Percentiles rank a stretch among this genome's conserved stretches.
phyloP scores from a whole-genome alignment of 2,329 filamentous ascomycete species.

The Cladophialophora yegresii region DNA sequence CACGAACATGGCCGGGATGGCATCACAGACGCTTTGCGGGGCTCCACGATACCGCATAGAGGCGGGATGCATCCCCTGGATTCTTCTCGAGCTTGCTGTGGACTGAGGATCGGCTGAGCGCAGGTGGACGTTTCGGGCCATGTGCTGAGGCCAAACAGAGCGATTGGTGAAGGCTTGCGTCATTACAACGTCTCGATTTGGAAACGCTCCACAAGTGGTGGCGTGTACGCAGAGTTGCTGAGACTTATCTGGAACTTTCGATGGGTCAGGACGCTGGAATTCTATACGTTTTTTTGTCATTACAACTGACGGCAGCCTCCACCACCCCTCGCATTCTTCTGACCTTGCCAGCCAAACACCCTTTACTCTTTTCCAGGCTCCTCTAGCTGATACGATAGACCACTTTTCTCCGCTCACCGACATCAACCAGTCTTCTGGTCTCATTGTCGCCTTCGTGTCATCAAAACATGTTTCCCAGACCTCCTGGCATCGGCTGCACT shows the following conservation, averaged over 20 bases:
- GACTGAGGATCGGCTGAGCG: neutral
- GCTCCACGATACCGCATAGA: neutral
- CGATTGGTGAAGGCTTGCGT: slow-evolving; percentile 3
- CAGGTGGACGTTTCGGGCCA: neutral
- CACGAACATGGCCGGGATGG: slow-evolving; percentile 9
- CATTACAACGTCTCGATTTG: neutral
- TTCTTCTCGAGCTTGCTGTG: neutral
- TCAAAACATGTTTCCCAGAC: slow-evolving; percentile 4
- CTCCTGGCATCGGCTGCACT: slow-evolving; percentile 22
- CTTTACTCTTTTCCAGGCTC: neutral
- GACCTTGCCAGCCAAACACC: neutral
- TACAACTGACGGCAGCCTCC: neutral
- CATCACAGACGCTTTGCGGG: neutral
- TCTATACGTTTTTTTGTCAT: neutral
- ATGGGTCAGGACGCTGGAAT: neutral
- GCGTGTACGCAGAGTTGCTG: neutral
- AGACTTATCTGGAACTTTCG: neutral
- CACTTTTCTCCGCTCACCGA: slow-evolving; percentile 16
- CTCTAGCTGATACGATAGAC: slow-evolving; percentile 5
- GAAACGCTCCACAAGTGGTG: neutral
- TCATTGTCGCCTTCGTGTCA: neutral
- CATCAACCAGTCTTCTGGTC: slow-evolving; percentile 10
- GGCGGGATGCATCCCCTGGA: neutral
- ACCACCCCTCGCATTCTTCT: neutral
- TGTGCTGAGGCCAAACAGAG: neutral